Evolutionary conservation across 805 yeast genomes (phyloP), one percentile per base, ranked within the genome.

Genomic region (Lipomyces sp.): DNA sequence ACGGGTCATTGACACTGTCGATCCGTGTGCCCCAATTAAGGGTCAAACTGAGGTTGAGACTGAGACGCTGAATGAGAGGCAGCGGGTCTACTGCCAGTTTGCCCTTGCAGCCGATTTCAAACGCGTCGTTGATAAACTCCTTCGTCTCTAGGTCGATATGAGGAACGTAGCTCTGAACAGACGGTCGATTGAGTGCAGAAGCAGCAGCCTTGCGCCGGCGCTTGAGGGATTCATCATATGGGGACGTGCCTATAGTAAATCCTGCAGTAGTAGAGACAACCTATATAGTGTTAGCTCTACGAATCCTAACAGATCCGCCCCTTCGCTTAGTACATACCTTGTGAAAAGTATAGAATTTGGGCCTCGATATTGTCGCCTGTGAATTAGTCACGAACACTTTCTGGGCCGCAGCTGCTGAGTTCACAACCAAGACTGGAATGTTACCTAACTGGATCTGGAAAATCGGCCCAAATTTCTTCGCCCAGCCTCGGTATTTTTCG

Each of bases 311-410:
- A 24, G 24, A 24, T 24, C 24, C 1, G 24, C 24, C 24, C 24
- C 24, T 24, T 24, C 15, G n/a, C 10, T n/a, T 4, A 10, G 29
- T 15, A 42, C 24, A n/a, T n/a, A 42, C 80, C 24, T 81, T 78
- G 76, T 90, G 95, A 77, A 90, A 90, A 0, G 92, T 88, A 75
- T 84, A 85, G 62, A 84, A 79, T 29, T 81, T 76, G 0, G 95
- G 95, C 53, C 96, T 78, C 1, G 94, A 89, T 71, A 85, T 87
- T 66, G 84, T 85, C 2, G 87, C 84, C 42, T 79, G 74, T 6
- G 86, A 78, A 69, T 81, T 80, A 35, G 75, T 76, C 34, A 83
- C 75, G 90, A 90, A 88, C 2, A 90, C 76, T 32, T 78, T 78
- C 50, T 77, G 75, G 0, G 87, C 85, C 5, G 88, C 82, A 3